Evolutionary conservation across 192 early-diverging fungal genomes (phyloP).

Genomic region (Geosiphon pyriformis): DNA sequence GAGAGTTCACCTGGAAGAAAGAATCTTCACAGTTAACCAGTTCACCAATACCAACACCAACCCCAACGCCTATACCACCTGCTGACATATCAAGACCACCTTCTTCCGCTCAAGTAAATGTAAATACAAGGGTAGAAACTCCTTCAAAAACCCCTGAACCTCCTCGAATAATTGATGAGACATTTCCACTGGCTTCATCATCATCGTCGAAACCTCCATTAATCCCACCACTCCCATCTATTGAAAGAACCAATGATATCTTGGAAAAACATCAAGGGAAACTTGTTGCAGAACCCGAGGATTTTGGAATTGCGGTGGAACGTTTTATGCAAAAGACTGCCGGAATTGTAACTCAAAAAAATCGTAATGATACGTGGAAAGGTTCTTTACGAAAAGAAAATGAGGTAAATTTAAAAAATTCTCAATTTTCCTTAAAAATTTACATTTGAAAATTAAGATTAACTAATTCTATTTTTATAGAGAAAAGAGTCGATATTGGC

Average conservation of each 20-base stretch:
- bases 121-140: background rate
- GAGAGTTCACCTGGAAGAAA: slow-evolving; percentile 16
- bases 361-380: slow-evolving; percentile 4
- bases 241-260: background rate
- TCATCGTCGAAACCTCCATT: background rate
- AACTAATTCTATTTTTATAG: slow-evolving; percentile 3
- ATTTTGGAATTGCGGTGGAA: background rate
- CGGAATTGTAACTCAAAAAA: background rate
- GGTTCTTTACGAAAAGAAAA: slow-evolving; percentile 7
- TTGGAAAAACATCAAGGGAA: background rate
- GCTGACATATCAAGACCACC: background rate
- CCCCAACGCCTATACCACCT: background rate
- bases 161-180: background rate
- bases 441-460: background rate
- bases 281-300: background rate
- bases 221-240: background rate
- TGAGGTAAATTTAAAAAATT: slow-evolving; percentile 5
- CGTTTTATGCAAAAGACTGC: background rate
- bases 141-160: slow-evolving; percentile 13
- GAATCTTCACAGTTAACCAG: background rate
- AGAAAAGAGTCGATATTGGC: background rate
- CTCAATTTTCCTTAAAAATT: background rate
- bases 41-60: background rate
- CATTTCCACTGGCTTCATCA: background rate
- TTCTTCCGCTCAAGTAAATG: background rate